Evolutionary conservation across 2,329 filamentous ascomycete genomes (phyloP), one percentile per base, ranked within the genome.

Genomic region (Aphanoascus verrucosus): DNA sequence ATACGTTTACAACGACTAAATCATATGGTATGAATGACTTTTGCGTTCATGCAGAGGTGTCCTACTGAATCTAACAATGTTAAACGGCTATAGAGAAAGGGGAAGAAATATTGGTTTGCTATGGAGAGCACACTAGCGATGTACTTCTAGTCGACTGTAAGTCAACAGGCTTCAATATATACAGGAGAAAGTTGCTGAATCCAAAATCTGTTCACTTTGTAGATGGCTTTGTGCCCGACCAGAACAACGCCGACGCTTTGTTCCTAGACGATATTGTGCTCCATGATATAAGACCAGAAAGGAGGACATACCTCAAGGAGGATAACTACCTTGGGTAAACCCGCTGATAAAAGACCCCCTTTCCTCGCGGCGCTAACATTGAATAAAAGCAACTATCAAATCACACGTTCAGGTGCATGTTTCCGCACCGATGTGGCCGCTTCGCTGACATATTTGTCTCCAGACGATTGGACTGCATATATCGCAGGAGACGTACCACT

Each of bases 31-130:
- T 14, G 44, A 37, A 38, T 45, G 7, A 7, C 17, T 17, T 3
- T 11, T 37, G 11, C 4, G 59, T 35, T 8, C 37, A 41, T 7
- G 3, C 3, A 8, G n/a, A 37, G 28, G 11, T n/a, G 7, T 23
- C 23, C 12, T 12, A 14, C 14, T 2, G 17, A 3, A 15, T 28
- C 50, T 53, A 23, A 53, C 14, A 11, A 46, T 9, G 37, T 28
- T 15, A 31, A 2, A 12, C 8, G 3, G 4, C 14, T 46, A 12
- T 53, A 70, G 68, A 66, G 14, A 54, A 61, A 46, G 70, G 70
- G 12, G 70, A 73, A 46, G 70, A 74, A 53, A 64, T 73, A 19
- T 73, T 65, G 53, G 70, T 72, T 60, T 72, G 68, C 20, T 74
- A 74, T 43, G 71, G 71, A 4, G 61, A 64, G 50, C 71, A 73